Conservation (phyloP, 2,329 filamentous ascomycete species). For the Colletotrichum theobromicola region DNA sequence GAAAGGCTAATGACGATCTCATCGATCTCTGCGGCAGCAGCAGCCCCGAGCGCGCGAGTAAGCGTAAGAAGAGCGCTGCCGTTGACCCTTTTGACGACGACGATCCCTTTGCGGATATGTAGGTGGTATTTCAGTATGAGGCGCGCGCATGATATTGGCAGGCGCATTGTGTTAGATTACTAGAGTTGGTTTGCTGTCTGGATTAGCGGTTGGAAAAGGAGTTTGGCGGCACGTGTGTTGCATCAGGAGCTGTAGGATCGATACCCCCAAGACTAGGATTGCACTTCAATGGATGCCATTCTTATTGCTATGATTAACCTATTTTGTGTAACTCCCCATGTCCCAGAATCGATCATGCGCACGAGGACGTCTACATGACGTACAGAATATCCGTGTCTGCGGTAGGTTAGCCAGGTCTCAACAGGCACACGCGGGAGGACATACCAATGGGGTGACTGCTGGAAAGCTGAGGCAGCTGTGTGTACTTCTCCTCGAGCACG, state of each 20-base stretch:
- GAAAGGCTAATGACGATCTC: constrained; percentile 4
- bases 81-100: constrained; percentile 5
- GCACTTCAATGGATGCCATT: not conserved
- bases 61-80: not conserved
- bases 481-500: constrained; percentile 84
- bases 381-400: constrained; percentile 19
- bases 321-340: not conserved
- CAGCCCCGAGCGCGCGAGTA: not conserved
- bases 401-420: not conserved
- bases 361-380: constrained; percentile 2
- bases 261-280: not conserved
- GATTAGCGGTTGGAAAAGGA: not conserved
- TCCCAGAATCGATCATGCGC: not conserved
- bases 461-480: constrained; percentile 94
- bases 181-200: not conserved
- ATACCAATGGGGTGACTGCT: constrained; percentile 95
- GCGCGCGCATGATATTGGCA: not conserved
- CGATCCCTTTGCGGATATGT: constrained; percentile 16
- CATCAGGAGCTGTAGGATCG: not conserved
- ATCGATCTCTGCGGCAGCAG: constrained; percentile 11
- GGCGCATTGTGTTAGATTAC: not conserved
- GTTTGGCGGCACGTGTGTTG: not conserved
- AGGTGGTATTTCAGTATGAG: not conserved
- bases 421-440: constrained; percentile 28
- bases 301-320: not conserved